Percentiles rank a stretch among this genome's conserved stretches.
Conservation (phyloP, 352 stramenopile species). For the Phytophthora colocasiae region DNA sequence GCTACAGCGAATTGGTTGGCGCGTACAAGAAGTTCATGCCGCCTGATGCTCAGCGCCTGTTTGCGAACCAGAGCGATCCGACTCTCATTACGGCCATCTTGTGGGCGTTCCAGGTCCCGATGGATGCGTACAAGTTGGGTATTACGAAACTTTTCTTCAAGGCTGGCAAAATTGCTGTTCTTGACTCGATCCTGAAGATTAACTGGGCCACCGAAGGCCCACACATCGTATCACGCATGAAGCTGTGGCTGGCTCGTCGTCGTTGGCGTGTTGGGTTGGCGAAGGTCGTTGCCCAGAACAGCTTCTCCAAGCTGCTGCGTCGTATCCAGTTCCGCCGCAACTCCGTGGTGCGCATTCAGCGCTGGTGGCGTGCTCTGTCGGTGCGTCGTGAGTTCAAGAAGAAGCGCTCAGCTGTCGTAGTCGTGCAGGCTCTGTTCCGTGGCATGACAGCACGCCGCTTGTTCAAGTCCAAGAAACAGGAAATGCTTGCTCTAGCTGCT, state of each 20-base stretch:
- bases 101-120: slow-evolving; percentile 90
- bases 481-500: slow-evolving; percentile 81
- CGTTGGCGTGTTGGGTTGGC: slow-evolving; percentile 84
- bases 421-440: slow-evolving; percentile 85
- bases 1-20: slow-evolving; percentile 88
- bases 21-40: slow-evolving; percentile 87
- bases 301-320: slow-evolving; percentile 65
- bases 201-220: slow-evolving; percentile 88
- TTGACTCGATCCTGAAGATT: slow-evolving; percentile 91
- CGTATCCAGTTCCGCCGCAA: slow-evolving; percentile 66
- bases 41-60: slow-evolving; percentile 74
- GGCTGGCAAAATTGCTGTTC: slow-evolving; percentile 88
- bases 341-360: slow-evolving; percentile 71
- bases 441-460: slow-evolving; percentile 71
- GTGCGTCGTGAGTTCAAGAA: slow-evolving; percentile 86
- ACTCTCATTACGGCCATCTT: slow-evolving; percentile 90
- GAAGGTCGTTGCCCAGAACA: slow-evolving; percentile 81
- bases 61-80: slow-evolving; percentile 81
- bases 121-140: slow-evolving; percentile 88
- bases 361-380: slow-evolving; percentile 83
- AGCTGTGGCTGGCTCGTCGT: slow-evolving; percentile 84
- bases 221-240: slow-evolving; percentile 83
- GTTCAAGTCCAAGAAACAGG: slow-evolving; percentile 89
- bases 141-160: slow-evolving; percentile 93
- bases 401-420: slow-evolving; percentile 70